A percentile compares a stretch with the other conserved stretches of the same genome.
phyloP scores from a whole-genome alignment of 495 filamentous ascomycete genomes.

The Chaetomium fimeti region DNA sequence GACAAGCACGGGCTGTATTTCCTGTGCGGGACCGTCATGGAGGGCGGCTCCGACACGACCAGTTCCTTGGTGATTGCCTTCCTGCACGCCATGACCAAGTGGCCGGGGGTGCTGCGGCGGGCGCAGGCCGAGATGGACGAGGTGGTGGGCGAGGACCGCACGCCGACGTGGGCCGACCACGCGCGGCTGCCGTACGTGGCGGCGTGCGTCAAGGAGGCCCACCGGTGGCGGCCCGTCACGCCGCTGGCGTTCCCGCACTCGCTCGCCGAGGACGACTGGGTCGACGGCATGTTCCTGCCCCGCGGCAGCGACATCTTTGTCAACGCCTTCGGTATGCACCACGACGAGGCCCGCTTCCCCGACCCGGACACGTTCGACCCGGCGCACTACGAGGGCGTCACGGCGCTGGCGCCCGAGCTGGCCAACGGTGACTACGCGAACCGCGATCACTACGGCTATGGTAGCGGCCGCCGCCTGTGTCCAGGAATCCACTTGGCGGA shows the following conservation, averaged over 20 bases:
- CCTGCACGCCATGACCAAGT: slow-evolving; percentile 8
- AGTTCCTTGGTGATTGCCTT: slow-evolving; percentile 3
- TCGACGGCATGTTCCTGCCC: slow-evolving; percentile 9
- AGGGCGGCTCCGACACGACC: slow-evolving; percentile 11
- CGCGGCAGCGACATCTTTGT: slow-evolving; percentile 1
- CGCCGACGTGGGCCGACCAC: slow-evolving; percentile 8
- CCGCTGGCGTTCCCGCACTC: slow-evolving; percentile 7
- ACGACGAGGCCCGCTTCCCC: slow-evolving; percentile 8
- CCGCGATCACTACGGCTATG: slow-evolving; percentile 6
- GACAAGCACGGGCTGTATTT: slow-evolving; percentile 4
- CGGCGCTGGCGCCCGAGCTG: slow-evolving; percentile 9
- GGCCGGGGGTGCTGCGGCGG: not conserved
- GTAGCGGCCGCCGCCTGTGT: slow-evolving; percentile 4
- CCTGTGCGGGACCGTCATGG: slow-evolving; percentile 4
- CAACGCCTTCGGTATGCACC: slow-evolving; percentile 4
- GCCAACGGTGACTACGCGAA: slow-evolving; percentile 7
- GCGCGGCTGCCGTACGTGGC: slow-evolving; percentile 1
- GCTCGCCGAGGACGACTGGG: slow-evolving; percentile 12
- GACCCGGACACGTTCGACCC: slow-evolving; percentile 9
- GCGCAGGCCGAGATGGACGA: slow-evolving; percentile 5
- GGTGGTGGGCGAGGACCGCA: slow-evolving; percentile 2
- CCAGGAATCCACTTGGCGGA: slow-evolving; percentile 5
- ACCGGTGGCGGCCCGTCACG: slow-evolving; percentile 10
- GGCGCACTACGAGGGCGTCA: slow-evolving; percentile 3
- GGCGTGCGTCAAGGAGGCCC: slow-evolving; percentile 10